Evolutionary conservation across 2,329 filamentous ascomycete genomes (phyloP), one percentile per base, ranked within the genome.

Genomic region (Hymenotorrendiella dingleyae): DNA sequence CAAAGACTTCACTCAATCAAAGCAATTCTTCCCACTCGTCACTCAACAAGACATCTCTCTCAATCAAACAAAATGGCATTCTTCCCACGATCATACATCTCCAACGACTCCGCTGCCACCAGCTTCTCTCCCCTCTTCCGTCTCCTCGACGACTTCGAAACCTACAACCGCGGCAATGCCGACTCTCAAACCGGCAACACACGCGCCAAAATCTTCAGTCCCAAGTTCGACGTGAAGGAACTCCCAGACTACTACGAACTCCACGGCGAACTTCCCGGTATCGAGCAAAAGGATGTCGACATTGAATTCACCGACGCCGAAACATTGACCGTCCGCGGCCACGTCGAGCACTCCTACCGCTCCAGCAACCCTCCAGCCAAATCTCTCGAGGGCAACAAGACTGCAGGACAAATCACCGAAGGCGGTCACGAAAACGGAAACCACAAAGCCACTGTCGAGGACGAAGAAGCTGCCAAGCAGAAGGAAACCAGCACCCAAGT

Each of bases 231-330:
- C 57, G 73, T 90, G 48, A 81, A 77, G 62, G 86, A 93, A 68
- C 76, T 74, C 10, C 73, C 74, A 47, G 66, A 78, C 5, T 62
- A 69, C 50, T 91, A 88, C 60, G 82, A 91, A 65, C 80, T 91
- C 16, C 79, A 90, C 56, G 86, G 86, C 56, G 86, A 91, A 64
- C 77, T 91, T 5, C 82, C 86, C 0, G 86, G 86, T 42, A 71
- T 90, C 54, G 75, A 76, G 49, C 84, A 86, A 67, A 79, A 86
- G 55, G 71, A 89, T 57, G 70, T 93, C 58, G 70, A 74, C 60
- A 84, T 91, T 60, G 85, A 91, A 60, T 91, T 90, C 71, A 81
- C 78, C 45, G 85, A 91, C 60, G 70, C 74, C 30, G 81, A 86
- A 67, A 89, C 84, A 12, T 68, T 91, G 32, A 73, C 78, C 50